Evolutionary conservation across 108 stramenopile species (phyloP).

Genomic region (Discostella stelligeroides): DNA sequence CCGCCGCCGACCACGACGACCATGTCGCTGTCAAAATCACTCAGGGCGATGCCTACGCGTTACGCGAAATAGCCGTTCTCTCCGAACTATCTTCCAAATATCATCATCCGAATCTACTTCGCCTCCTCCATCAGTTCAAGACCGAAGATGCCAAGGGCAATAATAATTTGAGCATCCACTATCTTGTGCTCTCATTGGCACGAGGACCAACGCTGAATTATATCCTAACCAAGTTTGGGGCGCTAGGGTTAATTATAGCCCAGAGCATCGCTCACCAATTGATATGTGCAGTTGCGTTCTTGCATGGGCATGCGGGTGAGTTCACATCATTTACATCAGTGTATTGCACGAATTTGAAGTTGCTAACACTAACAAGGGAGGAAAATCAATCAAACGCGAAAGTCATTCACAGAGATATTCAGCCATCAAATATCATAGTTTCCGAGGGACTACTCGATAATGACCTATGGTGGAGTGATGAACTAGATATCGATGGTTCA

Average conservation of each 20-base stretch:
- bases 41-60: constrained; percentile 67
- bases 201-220: constrained; percentile 73
- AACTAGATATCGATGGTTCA: constrained; percentile 51
- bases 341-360: background rate
- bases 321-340: no score
- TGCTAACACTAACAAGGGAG: background rate
- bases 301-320: constrained; percentile 73
- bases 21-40: constrained; percentile 84
- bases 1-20: constrained; percentile 20
- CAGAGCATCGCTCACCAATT: constrained; percentile 71
- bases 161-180: constrained; percentile 38
- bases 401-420: constrained; percentile 88
- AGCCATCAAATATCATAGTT: constrained; percentile 71
- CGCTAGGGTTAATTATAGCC: constrained; percentile 70
- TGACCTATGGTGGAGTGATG: constrained; percentile 76
- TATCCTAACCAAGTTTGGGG: constrained; percentile 75
- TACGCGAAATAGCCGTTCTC: constrained; percentile 77
- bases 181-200: constrained; percentile 30
- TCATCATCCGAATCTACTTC: constrained; percentile 79
- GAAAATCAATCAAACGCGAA: no score
- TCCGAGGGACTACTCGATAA: constrained; percentile 32
- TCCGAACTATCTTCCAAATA: constrained; percentile 52
- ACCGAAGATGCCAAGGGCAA: constrained; percentile 54
- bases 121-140: constrained; percentile 63
- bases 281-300: constrained; percentile 73